Evolutionary conservation across 2,329 filamentous ascomycete species (phyloP).

Genomic region (Beauveria scarabaeidicola): DNA sequence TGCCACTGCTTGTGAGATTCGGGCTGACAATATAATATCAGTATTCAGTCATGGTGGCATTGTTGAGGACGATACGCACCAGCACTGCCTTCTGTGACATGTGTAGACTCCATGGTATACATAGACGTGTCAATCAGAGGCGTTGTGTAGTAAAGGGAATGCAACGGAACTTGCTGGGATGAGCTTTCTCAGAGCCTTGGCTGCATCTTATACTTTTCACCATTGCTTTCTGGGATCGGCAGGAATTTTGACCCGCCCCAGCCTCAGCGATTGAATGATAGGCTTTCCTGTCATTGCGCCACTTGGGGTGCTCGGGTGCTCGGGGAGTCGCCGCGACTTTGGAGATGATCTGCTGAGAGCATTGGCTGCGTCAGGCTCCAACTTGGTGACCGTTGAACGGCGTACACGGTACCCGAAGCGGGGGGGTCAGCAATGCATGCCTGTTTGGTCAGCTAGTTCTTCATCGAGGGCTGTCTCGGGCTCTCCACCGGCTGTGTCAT

Average conservation of each 20-base stretch:
- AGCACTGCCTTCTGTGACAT: not conserved
- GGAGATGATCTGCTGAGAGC: too few relatives aligned
- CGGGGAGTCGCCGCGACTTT: too few relatives aligned
- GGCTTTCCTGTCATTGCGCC: not conserved
- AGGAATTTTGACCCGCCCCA: not conserved
- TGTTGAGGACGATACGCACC: not conserved
- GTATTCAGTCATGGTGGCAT: not conserved
- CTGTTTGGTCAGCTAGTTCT: too few relatives aligned
- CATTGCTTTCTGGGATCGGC: not conserved
- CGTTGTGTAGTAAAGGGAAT: not conserved
- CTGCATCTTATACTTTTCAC: not conserved
- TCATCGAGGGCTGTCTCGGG: too few relatives aligned
- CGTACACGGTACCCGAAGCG: too few relatives aligned
- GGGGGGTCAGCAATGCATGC: too few relatives aligned
- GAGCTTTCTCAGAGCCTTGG: not conserved
- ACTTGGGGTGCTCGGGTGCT: not conserved
- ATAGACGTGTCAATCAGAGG: not conserved
- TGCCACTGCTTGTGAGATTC: not conserved
- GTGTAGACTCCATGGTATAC: not conserved
- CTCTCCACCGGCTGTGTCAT: too few relatives aligned
- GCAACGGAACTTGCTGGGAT: not conserved
- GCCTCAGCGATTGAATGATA: not conserved
- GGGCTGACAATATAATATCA: not conserved
- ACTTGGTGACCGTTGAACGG: too few relatives aligned
- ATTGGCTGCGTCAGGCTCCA: too few relatives aligned